A percentile compares a stretch with the other conserved stretches of the same genome.
Conservation (phyloP, 1,284 basidiomycete genomes). For the Cryptococcus sp. region DNA sequence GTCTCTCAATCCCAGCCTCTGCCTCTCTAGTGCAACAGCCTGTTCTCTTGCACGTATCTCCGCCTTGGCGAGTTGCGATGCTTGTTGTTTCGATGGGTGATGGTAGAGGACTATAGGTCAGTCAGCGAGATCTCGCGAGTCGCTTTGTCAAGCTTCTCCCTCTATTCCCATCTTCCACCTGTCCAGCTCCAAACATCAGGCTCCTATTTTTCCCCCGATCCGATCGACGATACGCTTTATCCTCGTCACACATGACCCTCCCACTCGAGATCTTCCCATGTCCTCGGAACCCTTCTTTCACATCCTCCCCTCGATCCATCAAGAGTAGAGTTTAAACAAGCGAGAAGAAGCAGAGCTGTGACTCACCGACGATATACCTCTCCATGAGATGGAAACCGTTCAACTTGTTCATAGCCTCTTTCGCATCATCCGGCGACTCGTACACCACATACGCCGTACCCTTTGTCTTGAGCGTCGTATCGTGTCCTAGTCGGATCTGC, state of each 20-base stretch:
- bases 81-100: constrained; percentile 92
- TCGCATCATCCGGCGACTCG: constrained; percentile 59
- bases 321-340: neutral
- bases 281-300: neutral
- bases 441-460: constrained; percentile 87
- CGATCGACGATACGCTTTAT: too few species aligned
- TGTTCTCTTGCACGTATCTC: constrained; percentile 88
- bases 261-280: neutral
- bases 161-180: neutral
- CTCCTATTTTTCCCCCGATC: too few species aligned
- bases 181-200: too few species aligned
- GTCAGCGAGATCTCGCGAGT: constrained; percentile 1
- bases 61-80: constrained; percentile 75
- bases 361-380: constrained; percentile 78
- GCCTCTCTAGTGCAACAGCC: constrained; percentile 80
- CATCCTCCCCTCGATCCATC: neutral
- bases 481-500: constrained; percentile 88
- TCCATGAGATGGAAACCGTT: constrained; percentile 99
- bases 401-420: constrained; percentile 90
- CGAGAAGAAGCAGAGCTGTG: neutral
- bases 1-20: constrained; percentile 50
- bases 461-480: constrained; percentile 71
- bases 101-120: constrained; percentile 73
- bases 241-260: too few species aligned
- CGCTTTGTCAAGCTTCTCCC: too few species aligned